Conservation (phyloP, 129 eudicot genomes). For the Rutidosis leptorrhynchoides region DNA sequence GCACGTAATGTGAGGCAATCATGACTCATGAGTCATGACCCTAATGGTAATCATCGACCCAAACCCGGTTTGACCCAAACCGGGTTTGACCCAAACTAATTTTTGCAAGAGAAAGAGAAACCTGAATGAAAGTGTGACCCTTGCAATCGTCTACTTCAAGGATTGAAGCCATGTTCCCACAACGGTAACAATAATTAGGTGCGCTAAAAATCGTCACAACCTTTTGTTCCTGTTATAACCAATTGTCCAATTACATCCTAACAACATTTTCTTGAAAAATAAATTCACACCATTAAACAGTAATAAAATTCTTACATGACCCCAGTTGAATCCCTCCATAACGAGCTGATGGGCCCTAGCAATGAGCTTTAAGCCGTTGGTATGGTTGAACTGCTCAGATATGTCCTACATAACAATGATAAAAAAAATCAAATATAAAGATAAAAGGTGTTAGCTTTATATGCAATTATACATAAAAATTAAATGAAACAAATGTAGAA, state of each 20-base stretch:
- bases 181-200: slow-evolving; percentile 91
- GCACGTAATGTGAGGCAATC: neutral
- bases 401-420: no score
- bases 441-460: neutral
- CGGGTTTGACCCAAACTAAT: neutral
- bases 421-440: no score
- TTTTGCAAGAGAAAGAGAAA: slow-evolving; percentile 32
- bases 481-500: neutral
- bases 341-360: slow-evolving; percentile 98
- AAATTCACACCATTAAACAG: neutral
- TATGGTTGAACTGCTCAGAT: slow-evolving; percentile 90
- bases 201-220: slow-evolving; percentile 92
- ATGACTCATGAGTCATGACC: neutral
- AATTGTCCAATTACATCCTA: neutral
- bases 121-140: slow-evolving; percentile 90
- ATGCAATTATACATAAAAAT: neutral
- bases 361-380: slow-evolving; percentile 77
- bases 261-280: slow-evolving; percentile 3
- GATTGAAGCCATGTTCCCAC: slow-evolving; percentile 95
- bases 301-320: slow-evolving; percentile 50
- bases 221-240: slow-evolving; percentile 68
- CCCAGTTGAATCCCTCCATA: slow-evolving; percentile 98
- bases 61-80: no score
- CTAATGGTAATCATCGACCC: neutral
- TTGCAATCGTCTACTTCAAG: slow-evolving; percentile 88